These are phyloP conservation scores for Castanea crenata DNA, from an alignment of 306 rosid species.

Conservation along the genomic window DNA sequence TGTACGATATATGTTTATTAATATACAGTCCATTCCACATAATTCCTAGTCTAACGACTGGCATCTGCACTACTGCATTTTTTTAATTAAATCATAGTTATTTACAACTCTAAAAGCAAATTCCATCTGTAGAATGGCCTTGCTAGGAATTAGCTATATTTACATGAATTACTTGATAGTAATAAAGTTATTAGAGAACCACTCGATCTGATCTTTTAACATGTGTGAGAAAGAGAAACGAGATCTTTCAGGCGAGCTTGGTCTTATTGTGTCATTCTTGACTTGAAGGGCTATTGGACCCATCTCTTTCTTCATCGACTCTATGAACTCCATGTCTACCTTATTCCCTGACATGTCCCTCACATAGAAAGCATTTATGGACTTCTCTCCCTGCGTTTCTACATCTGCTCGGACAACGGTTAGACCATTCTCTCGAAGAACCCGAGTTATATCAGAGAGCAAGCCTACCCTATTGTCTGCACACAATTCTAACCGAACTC, in stretches of 20 bases:
- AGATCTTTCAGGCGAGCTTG: conserved; percentile 23
- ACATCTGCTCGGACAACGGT: conserved; percentile 62
- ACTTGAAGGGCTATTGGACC: conserved; percentile 47
- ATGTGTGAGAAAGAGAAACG: conserved; percentile 40
- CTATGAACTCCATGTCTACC: conserved; percentile 49
- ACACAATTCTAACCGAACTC: conserved; percentile 57
- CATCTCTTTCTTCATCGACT: conserved; percentile 59
- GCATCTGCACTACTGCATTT: too few species aligned
- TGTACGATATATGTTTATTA: too few species aligned
- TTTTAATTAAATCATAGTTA: too few species aligned
- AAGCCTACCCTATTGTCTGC: conserved; percentile 57
- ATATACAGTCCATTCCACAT: too few species aligned
- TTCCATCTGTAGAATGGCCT: too few species aligned
- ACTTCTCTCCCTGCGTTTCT: conserved; percentile 63
- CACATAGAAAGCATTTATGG: conserved; percentile 58
- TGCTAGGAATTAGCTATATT: background rate
- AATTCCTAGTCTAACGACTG: too few species aligned
- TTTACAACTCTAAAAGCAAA: too few species aligned
- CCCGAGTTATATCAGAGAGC: conserved; percentile 64
- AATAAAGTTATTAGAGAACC: conserved; percentile 49
- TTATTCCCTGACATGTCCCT: conserved; percentile 61
- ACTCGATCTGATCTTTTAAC: conserved; percentile 40
- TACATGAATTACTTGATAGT: conserved; percentile 13
- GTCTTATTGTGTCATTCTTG: conserved; percentile 22
- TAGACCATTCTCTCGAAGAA: conserved; percentile 65